Base-by-base conservation (phyloP, 2,329 filamentous ascomycete genomes). In the Pyrenophora teres region DNA sequence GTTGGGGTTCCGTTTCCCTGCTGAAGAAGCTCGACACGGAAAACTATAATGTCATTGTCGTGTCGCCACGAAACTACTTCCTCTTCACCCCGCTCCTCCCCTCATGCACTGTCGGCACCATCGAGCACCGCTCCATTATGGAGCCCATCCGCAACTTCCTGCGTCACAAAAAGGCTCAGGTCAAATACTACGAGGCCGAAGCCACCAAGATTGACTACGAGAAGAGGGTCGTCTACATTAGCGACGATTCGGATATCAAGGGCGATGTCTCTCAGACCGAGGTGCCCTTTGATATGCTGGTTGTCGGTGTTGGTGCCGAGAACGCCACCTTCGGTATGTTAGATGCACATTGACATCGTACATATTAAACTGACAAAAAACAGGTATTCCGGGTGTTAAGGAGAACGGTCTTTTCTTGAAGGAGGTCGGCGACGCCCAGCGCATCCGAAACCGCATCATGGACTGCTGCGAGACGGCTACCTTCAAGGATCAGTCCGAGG, bases 41-140 rank as follows among this genome's bases (percentile, higher is more conserved):
- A 76, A 96, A 97, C 83, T 99, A 97, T 85, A 97, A 99, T 76
- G 93, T 97, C 76, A 78, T 97, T 72, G 92, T 99, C 74, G 90
- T 99, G 75, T 97, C 94, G 42, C 94, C 94, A 47, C 90, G 94
- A 74, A 99, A 99, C 81, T 99, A 96, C 85, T 99, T 99, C 87
- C 88, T 99, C 65, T 99, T 99, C 83, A 99, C 94, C 25, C 94
- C 94, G 54, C 86, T 99, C 53, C 85, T 99, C 56, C 94, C 94
- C 61, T 97, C 93, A 72, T 99, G 94, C 79, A 97, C 94, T 45
- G 97, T 93, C 62, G 94, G 94, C 69, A 89, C 91, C 67, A 94
- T 99, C 76, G 94, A 99, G 83, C 94, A 97, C 81, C 91, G 94
- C 74, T 97, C 92, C 72, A 99, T 99, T 78, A 99, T 99, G 94